Evolutionary conservation across 1,284 basidiomycete genomes (phyloP).

Genomic region (Trametes polyzona): DNA sequence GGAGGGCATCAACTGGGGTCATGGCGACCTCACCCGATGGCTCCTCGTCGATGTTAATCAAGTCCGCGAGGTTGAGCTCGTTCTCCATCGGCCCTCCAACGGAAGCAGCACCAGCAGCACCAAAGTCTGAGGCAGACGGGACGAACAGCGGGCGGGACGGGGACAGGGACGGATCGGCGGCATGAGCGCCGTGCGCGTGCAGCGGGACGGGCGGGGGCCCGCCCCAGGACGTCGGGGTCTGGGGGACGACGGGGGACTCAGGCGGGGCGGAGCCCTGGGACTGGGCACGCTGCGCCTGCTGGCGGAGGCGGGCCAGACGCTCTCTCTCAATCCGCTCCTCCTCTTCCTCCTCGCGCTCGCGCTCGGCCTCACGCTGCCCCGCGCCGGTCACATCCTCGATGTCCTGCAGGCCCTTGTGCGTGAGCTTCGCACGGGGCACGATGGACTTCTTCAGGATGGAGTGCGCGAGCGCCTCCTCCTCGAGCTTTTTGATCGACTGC

Average conservation of each 20-base stretch:
- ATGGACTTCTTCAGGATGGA: constrained; percentile 77
- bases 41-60: constrained; percentile 82
- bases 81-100: too few relatives aligned
- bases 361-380: constrained; percentile 54
- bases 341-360: constrained; percentile 53
- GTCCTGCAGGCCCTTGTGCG: constrained; percentile 87
- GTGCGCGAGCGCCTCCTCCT: constrained; percentile 79
- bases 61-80: constrained; percentile 72
- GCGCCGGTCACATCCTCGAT: constrained; percentile 78
- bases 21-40: constrained; percentile 32
- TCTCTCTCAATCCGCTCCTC: constrained; percentile 69
- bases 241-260: constrained; percentile 59
- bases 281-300: constrained; percentile 39
- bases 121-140: constrained; percentile 47
- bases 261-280: constrained; percentile 57
- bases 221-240: constrained; percentile 55
- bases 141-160: constrained; percentile 42
- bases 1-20: constrained; percentile 21
- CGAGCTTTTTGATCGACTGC: constrained; percentile 76
- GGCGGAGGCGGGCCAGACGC: constrained; percentile 55
- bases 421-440: constrained; percentile 82
- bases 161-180: constrained; percentile 13
- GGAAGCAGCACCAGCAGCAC: constrained; percentile 25
- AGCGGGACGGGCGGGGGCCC: constrained; percentile 57
- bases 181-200: constrained; percentile 40